A percentile compares a stretch with the other conserved stretches of the same genome.
Conservation (phyloP, 345 rosid species). For the Streptanthus diversifolius region DNA sequence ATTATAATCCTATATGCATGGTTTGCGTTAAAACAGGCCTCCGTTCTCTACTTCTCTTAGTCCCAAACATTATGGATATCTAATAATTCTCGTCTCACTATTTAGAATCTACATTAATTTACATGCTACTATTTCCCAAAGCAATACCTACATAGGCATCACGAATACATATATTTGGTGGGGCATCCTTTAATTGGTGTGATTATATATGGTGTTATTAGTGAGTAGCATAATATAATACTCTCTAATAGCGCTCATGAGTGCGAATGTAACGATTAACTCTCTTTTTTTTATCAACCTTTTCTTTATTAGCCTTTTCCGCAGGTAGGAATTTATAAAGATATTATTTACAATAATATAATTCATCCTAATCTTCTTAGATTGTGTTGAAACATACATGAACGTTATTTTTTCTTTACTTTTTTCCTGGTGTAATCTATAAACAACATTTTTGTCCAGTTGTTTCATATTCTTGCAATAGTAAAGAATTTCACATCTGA, state of each 20-base stretch:
- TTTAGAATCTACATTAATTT: not conserved
- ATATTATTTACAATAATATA: not conserved
- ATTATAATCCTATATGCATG: not conserved
- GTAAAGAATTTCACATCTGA: not conserved
- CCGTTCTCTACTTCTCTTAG: not conserved
- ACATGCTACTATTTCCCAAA: not conserved
- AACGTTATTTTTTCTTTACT: not conserved
- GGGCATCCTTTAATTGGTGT: not conserved
- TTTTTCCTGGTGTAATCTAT: not conserved
- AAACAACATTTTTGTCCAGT: not conserved
- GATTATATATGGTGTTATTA: not conserved
- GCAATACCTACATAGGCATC: not conserved
- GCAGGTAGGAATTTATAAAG: not conserved
- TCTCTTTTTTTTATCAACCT: not conserved
- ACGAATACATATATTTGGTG: not conserved
- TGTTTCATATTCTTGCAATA: not conserved
- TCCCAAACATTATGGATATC: not conserved
- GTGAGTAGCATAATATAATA: not conserved
- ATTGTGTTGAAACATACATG: not conserved
- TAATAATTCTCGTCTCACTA: not conserved
- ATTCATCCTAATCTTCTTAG: not conserved
- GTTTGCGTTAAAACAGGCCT: not conserved
- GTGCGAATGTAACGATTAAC: constrained; percentile 13
- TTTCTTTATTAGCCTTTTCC: constrained; percentile 1
- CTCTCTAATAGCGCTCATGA: not conserved